phyloP scores from a whole-genome alignment of 1,139 yeast species.

The Zygoascus sp. region DNA sequence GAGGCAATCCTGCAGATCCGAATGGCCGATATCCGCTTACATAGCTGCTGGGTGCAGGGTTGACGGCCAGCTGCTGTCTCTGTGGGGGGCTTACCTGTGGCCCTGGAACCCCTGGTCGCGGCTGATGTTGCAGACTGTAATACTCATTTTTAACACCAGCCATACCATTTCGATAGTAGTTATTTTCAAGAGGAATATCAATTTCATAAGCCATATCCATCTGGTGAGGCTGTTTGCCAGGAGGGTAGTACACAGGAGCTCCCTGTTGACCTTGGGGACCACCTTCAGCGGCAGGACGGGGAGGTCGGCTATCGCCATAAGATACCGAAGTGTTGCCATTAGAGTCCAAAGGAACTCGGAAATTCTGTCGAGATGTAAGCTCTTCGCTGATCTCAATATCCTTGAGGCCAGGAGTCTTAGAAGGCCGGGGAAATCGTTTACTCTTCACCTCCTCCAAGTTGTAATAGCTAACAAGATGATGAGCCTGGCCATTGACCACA shows the following conservation, averaged over 20 bases:
- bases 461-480: conserved; percentile 78
- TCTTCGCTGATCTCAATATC: conserved; percentile 52
- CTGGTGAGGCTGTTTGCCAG: conserved; percentile 5
- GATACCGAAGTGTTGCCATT: conserved; percentile 18
- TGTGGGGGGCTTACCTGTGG: not conserved
- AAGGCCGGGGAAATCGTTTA: conserved; percentile 56
- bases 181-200: conserved; percentile 7
- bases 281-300: conserved; percentile 16
- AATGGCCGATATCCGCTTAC: conserved; percentile 24
- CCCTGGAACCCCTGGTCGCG: not conserved
- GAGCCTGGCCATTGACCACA: conserved; percentile 39
- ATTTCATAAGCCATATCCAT: conserved; percentile 8
- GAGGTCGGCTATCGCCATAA: not conserved
- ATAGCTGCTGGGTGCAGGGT: conserved; percentile 11
- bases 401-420: conserved; percentile 48
- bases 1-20: conserved; percentile 19
- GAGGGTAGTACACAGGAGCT: conserved; percentile 6
- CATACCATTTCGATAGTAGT: not conserved
- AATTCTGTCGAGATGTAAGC: conserved; percentile 58
- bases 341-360: conserved; percentile 38
- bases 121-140: conserved; percentile 16
- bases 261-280: conserved; percentile 13
- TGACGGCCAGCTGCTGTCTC: not conserved
- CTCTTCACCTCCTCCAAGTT: conserved; percentile 64
- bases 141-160: conserved; percentile 4